Conservation (phyloP, 2,329 filamentous ascomycete species). For the Penicillium sp. region DNA sequence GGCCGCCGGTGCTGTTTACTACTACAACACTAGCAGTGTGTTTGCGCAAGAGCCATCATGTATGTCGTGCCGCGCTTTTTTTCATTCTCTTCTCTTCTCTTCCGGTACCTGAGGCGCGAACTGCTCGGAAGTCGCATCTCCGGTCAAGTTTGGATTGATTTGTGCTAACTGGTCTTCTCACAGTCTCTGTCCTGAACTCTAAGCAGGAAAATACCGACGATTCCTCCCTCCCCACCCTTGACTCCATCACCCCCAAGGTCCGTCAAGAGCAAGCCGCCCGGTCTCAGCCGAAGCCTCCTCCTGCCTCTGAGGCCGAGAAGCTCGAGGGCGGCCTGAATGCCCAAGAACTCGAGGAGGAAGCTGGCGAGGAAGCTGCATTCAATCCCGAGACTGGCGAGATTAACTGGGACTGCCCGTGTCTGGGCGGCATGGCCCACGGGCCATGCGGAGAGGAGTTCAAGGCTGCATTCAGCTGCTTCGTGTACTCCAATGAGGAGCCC, state of each 20-base stretch:
- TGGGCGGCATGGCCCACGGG: constrained; percentile 94
- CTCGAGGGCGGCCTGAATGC: constrained; percentile 34
- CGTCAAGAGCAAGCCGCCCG: constrained; percentile 27
- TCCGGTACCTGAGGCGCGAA: constrained; percentile 9
- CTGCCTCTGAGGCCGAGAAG: constrained; percentile 4
- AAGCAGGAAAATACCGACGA: constrained; percentile 34
- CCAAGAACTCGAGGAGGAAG: constrained; percentile 70
- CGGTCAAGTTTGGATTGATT: background rate
- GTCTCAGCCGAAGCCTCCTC: constrained; percentile 16
- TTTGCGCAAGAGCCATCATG: constrained; percentile 79
- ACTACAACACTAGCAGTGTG: constrained; percentile 82
- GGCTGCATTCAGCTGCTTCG: constrained; percentile 95
- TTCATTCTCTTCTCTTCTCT: background rate
- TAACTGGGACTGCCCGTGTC: constrained; percentile 98
- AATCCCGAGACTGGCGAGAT: constrained; percentile 99
- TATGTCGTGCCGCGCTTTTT: constrained; percentile 48
- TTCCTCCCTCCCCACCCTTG: constrained; percentile 59
- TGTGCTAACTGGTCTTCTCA: constrained; percentile 11
- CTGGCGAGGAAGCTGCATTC: constrained; percentile 83
- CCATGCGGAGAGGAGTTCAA: constrained; percentile 95
- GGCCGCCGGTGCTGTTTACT: constrained; percentile 75
- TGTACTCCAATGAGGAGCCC: constrained; percentile 88
- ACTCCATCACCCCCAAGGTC: constrained; percentile 60
- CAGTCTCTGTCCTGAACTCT: constrained; percentile 33
- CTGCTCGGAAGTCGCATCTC: constrained; percentile 7